phyloP scores from a whole-genome alignment of 2,329 filamentous ascomycete genomes.

The Thelonectria rubi region DNA sequence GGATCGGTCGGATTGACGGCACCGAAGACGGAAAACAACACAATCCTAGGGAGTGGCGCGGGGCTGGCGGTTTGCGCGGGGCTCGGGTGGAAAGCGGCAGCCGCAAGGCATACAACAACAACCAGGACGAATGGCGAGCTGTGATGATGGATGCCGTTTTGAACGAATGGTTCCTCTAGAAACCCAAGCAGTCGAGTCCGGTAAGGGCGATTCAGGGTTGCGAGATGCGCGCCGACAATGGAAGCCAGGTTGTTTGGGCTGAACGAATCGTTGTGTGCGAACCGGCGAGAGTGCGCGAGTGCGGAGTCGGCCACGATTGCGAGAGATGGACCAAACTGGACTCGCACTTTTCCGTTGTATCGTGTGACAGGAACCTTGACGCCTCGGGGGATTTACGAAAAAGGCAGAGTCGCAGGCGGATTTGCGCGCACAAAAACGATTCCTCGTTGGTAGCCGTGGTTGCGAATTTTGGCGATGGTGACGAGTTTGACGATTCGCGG shows the following conservation, averaged over 20 bases:
- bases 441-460: slow-evolving; percentile 16
- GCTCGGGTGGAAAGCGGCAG: slow-evolving; percentile 15
- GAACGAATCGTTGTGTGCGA: not conserved
- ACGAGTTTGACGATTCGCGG: slow-evolving; percentile 33
- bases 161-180: slow-evolving; percentile 8
- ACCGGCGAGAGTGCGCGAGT: slow-evolving; percentile 29
- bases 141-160: slow-evolving; percentile 17
- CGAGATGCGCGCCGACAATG: slow-evolving; percentile 9
- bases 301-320: slow-evolving; percentile 20
- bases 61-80: slow-evolving; percentile 22
- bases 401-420: slow-evolving; percentile 23
- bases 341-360: slow-evolving; percentile 25
- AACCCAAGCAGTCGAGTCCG: slow-evolving; percentile 17
- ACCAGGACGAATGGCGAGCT: not conserved
- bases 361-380: slow-evolving; percentile 3
- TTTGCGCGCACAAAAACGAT: slow-evolving; percentile 22
- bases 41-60: slow-evolving; percentile 17
- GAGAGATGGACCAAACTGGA: slow-evolving; percentile 40
- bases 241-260: slow-evolving; percentile 17
- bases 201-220: slow-evolving; percentile 2
- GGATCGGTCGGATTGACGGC: slow-evolving; percentile 3
- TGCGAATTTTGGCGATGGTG: slow-evolving; percentile 31
- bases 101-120: slow-evolving; percentile 5
- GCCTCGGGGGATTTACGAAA: slow-evolving; percentile 19
- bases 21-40: slow-evolving; percentile 5